phyloP scores from a whole-genome alignment of 495 filamentous ascomycete species.

The Xylaria sp. region DNA sequence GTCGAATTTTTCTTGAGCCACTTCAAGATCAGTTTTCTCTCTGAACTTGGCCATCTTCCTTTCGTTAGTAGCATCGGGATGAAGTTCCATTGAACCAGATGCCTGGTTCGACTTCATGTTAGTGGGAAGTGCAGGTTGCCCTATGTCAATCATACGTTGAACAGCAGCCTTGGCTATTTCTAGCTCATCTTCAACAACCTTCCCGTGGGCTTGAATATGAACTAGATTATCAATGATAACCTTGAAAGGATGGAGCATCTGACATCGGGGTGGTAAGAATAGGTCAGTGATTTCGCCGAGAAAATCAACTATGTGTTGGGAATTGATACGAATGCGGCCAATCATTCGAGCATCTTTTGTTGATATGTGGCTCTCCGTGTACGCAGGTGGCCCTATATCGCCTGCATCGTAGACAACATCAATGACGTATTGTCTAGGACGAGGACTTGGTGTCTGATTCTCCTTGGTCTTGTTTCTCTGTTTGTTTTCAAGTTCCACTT shows the following conservation, averaged over 20 bases:
- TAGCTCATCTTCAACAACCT: background rate
- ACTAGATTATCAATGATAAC: slow-evolving; percentile 18
- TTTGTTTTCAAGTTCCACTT: slow-evolving; percentile 4
- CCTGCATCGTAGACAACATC: slow-evolving; percentile 17
- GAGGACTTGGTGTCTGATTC: background rate
- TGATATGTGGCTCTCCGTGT: background rate
- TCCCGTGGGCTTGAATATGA: background rate
- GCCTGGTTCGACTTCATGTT: background rate
- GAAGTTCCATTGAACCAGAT: background rate
- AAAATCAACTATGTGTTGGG: slow-evolving; percentile 21
- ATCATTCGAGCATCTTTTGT: background rate
- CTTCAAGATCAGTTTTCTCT: slow-evolving; percentile 1
- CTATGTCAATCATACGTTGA: background rate
- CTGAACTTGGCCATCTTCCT: background rate
- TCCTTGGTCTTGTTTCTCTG: background rate
- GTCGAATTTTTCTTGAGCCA: slow-evolving; percentile 6
- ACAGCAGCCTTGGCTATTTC: background rate
- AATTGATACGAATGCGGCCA: slow-evolving; percentile 26
- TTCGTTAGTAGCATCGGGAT: background rate
- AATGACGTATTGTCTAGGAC: background rate
- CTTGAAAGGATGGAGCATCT: slow-evolving; percentile 24
- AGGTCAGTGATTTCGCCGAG: slow-evolving; percentile 15
- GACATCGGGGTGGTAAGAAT: slow-evolving; percentile 11
- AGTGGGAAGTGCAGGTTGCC: background rate
- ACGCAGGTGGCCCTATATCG: slow-evolving; percentile 13